These are phyloP conservation scores for Sporothrix humicola DNA, from an alignment of 2,329 filamentous ascomycete species.

Conservation along the genomic window DNA sequence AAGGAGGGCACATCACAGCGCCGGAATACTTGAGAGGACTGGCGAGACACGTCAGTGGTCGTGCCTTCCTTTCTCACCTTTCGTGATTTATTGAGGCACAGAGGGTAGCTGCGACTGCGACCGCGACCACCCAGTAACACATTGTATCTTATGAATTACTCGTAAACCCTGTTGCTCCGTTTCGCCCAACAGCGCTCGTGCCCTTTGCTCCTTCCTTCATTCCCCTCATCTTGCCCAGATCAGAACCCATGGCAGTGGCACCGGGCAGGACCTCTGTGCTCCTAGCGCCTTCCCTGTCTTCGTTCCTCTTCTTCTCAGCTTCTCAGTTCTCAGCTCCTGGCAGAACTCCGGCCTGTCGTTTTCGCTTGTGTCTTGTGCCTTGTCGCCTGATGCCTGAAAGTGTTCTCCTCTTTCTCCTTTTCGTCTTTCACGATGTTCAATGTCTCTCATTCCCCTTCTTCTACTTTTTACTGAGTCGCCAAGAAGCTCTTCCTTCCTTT, in stretches of 20 bases:
- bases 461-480: neutral
- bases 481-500: too few relatives aligned
- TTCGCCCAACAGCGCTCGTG: neutral
- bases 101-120: neutral
- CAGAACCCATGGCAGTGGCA: conserved; percentile 37
- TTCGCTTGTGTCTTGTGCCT: neutral
- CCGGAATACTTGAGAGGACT: neutral
- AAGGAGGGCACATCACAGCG: neutral
- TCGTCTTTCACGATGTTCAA: too few relatives aligned
- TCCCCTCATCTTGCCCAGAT: neutral
- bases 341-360: neutral
- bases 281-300: conserved; percentile 22
- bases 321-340: neutral
- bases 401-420: neutral
- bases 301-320: too few relatives aligned
- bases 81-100: neutral
- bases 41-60: conserved; percentile 3
- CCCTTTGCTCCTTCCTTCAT: conserved; percentile 1
- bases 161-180: conserved; percentile 1
- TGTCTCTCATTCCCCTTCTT: conserved; percentile 12
- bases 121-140: neutral
- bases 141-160: neutral
- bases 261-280: conserved; percentile 33
- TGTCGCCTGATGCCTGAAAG: neutral
- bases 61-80: neutral